These are phyloP conservation scores for Wilhelminamyces savonicus DNA, from an alignment of 805 yeast species.

Conservation along the genomic window DNA sequence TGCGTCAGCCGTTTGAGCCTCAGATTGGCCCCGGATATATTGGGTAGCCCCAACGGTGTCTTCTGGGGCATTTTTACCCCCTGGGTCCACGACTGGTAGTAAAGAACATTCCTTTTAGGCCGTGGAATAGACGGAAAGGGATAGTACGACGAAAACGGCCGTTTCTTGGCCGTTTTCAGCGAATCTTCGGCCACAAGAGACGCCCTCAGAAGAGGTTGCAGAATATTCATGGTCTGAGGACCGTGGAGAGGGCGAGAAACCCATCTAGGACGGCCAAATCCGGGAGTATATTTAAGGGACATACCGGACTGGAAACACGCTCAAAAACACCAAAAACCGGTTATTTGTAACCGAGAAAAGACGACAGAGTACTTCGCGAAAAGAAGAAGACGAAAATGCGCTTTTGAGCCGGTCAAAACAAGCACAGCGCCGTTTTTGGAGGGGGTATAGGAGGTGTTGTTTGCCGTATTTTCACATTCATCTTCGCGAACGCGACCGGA, in stretches of 20 bases:
- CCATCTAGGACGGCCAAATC: too few species aligned
- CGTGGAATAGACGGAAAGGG: slow-evolving; percentile 51
- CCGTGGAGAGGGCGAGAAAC: slow-evolving; percentile 25
- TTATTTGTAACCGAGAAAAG: too few species aligned
- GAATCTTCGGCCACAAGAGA: slow-evolving; percentile 28
- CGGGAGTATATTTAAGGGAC: too few species aligned
- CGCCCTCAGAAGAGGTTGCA: slow-evolving; percentile 39
- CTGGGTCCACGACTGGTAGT: slow-evolving; percentile 41
- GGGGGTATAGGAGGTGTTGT: too few species aligned
- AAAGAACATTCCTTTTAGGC: slow-evolving; percentile 48
- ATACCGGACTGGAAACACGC: too few species aligned
- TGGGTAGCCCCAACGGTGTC: slow-evolving; percentile 6
- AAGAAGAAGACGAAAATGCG: too few species aligned
- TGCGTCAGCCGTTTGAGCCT: slow-evolving; percentile 29
- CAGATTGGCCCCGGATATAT: slow-evolving; percentile 23
- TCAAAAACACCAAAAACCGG: too few species aligned
- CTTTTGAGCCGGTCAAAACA: too few species aligned
- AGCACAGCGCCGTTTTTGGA: too few species aligned
- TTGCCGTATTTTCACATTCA: too few species aligned
- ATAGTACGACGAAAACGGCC: slow-evolving; percentile 23
- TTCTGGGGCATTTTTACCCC: slow-evolving; percentile 14
- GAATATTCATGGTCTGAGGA: slow-evolving; percentile 32
- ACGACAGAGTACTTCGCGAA: too few species aligned
- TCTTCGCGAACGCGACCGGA: too few species aligned
- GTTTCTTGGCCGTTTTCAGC: slow-evolving; percentile 9